Conservation (phyloP, 192 early-diverging fungal species). For the Coemansia sp. region DNA sequence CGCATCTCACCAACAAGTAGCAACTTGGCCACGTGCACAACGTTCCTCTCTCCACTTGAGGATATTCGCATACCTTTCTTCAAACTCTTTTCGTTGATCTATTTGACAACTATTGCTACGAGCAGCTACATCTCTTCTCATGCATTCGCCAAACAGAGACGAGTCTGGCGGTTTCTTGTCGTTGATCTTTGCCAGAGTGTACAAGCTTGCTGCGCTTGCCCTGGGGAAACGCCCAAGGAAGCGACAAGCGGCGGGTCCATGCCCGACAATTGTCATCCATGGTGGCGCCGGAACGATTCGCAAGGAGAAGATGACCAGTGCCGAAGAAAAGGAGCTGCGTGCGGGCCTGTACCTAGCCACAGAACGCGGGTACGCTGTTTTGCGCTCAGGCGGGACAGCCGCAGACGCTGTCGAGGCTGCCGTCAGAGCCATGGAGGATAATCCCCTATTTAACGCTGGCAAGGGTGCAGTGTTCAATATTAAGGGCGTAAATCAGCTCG, state of each 20-base stretch:
- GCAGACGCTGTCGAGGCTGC: constrained; percentile 50
- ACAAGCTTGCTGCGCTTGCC: background rate
- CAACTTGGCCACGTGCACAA: background rate
- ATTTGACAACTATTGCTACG: background rate
- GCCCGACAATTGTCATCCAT: constrained; percentile 33
- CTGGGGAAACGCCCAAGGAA: background rate
- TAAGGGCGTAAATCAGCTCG: constrained; percentile 38
- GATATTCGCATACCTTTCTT: background rate
- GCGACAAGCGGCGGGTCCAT: background rate
- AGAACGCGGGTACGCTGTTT: constrained; percentile 23
- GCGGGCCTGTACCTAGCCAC: constrained; percentile 22
- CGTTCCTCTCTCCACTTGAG: background rate
- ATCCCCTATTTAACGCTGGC: constrained; percentile 42
- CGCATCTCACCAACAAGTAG: background rate
- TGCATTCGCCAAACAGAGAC: background rate
- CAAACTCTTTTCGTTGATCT: no score
- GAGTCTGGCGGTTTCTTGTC: background rate
- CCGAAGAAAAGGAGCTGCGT: constrained; percentile 29
- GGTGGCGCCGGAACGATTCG: constrained; percentile 32
- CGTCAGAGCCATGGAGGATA: constrained; percentile 47
- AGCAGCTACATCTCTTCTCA: background rate
- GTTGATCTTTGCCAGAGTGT: background rate
- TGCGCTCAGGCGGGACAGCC: constrained; percentile 24
- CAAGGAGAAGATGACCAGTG: constrained; percentile 29
- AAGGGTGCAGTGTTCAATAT: constrained; percentile 39